A percentile compares a stretch with the other conserved stretches of the same genome.
Conservation (phyloP, 495 filamentous ascomycete species). For the Chaetomium tenue region DNA sequence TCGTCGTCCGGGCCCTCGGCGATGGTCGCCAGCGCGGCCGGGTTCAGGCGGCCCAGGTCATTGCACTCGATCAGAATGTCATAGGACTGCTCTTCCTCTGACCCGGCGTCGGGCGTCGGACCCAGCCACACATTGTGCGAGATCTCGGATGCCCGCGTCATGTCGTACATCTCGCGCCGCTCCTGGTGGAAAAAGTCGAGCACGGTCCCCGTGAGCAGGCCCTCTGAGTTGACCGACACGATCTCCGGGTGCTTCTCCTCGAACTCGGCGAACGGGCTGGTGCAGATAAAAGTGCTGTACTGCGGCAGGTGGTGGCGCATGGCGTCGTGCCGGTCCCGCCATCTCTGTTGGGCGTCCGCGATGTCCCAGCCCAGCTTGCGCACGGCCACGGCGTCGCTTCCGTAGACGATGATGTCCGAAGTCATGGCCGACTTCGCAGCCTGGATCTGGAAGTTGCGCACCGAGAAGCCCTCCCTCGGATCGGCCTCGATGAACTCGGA, state of each 20-base stretch:
- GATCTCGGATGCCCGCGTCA: constrained; percentile 88
- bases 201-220: constrained; percentile 71
- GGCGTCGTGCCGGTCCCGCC: constrained; percentile 61
- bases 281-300: constrained; percentile 81
- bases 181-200: constrained; percentile 92
- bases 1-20: constrained; percentile 43
- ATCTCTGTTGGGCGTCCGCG: constrained; percentile 70
- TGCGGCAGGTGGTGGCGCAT: constrained; percentile 54
- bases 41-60: constrained; percentile 70
- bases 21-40: constrained; percentile 51
- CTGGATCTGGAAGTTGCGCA: constrained; percentile 96
- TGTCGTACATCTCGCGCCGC: constrained; percentile 84
- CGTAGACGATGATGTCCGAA: constrained; percentile 91
- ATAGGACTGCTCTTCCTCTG: constrained; percentile 47
- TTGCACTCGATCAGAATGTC: constrained; percentile 84
- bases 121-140: constrained; percentile 87
- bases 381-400: constrained; percentile 64
- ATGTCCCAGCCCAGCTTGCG: constrained; percentile 67
- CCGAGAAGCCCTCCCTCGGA: constrained; percentile 76
- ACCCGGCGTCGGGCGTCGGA: constrained; percentile 70
- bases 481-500: constrained; percentile 72
- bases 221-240: constrained; percentile 71
- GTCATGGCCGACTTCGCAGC: constrained; percentile 82
- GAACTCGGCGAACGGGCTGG: constrained; percentile 68
- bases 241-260: constrained; percentile 68